Evolutionary conservation across 2,329 filamentous ascomycete species (phyloP), one percentile per base, ranked within the genome.

Genomic region (Herpotrichia juniperi): DNA sequence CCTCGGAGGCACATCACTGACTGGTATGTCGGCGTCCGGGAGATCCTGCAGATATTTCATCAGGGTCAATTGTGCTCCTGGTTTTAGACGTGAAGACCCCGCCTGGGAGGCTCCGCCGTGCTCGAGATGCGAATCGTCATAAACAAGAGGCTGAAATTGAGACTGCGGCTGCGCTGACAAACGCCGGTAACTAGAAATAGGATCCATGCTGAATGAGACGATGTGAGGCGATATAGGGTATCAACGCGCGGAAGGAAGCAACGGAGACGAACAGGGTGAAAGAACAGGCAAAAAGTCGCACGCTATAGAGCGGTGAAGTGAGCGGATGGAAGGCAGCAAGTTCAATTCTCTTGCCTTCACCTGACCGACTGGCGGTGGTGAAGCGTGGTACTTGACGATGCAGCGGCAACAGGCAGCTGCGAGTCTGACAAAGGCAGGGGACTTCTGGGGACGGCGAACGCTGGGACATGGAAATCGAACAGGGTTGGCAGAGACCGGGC

Each of bases 1-100:
- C 39, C 70, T 72, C 19, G 73, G 74, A 21, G 65, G 61, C 44
- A 72, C 64, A 28, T 74, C 70, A 40, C 64, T 69, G 40, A 67
- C 66, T 31, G 74, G 74, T 42, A 69, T 65, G 48, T 76, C 74
- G 53, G 74, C 74, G 53, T 73, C 67, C 35, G 71, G 70, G 42
- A 76, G 64, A 59, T 76, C 73, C 73, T 76, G 74, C 40, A 76
- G 58, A 61, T 74, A 76, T 58, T 73, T 72, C 59, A 74, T 72
- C 68, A 76, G 63, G 59, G 74, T 76, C 59, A 76, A 71, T 61
- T 74, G 69, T 54, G 72, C 71, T 68, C 68, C 67, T 53, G 72
- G 69, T 44, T 72, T 68, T 47, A 74, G 61, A 40, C 67, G 63
- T 37, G 71, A 69, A 42, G 69, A 59, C 55, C 59, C 63, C 39